Percentiles rank a stretch among this genome's conserved stretches.
These are phyloP conservation scores for Trichoderma parareesei DNA, from an alignment of 495 filamentous ascomycete genomes.

Conservation along the genomic window DNA sequence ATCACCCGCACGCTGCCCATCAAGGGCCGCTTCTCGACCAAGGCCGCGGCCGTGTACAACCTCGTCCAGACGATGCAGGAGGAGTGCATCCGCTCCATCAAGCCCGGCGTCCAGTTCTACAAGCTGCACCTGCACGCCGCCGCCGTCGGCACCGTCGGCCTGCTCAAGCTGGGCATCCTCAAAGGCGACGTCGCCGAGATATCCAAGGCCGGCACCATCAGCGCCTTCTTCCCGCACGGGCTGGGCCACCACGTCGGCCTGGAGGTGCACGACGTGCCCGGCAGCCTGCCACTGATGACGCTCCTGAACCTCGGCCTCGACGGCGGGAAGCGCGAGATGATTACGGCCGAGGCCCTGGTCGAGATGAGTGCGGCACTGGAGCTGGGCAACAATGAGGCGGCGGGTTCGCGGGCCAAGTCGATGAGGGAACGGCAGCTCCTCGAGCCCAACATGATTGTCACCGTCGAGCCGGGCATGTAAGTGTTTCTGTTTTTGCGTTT, in stretches of 20 bases:
- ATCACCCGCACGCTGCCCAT: constrained; percentile 84
- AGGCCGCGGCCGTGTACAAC: constrained; percentile 61
- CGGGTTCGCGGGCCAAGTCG: constrained; percentile 7
- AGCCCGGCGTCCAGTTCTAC: constrained; percentile 56
- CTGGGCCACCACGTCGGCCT: constrained; percentile 84
- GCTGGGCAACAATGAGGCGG: not conserved
- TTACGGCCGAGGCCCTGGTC: not conserved
- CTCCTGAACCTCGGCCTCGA: not conserved
- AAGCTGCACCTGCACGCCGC: constrained; percentile 65
- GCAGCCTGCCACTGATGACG: constrained; percentile 20
- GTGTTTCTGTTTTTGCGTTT: constrained; percentile 11
- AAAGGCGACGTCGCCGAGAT: constrained; percentile 56
- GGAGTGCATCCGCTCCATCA: constrained; percentile 59
- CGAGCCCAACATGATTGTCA: constrained; percentile 68
- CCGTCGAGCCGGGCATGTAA: constrained; percentile 79
- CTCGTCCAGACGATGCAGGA: constrained; percentile 78
- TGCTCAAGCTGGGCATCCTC: constrained; percentile 62
- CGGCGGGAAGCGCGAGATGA: not conserved
- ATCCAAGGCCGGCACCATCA: constrained; percentile 54
- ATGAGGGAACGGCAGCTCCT: constrained; percentile 32
- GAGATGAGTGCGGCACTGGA: not conserved
- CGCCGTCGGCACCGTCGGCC: constrained; percentile 58
- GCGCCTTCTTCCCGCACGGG: constrained; percentile 87
- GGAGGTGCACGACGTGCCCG: constrained; percentile 76
- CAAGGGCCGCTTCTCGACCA: constrained; percentile 51